Base-by-base conservation (phyloP, 2,329 filamentous ascomycete genomes). In the Clarireedia monteithiana region DNA sequence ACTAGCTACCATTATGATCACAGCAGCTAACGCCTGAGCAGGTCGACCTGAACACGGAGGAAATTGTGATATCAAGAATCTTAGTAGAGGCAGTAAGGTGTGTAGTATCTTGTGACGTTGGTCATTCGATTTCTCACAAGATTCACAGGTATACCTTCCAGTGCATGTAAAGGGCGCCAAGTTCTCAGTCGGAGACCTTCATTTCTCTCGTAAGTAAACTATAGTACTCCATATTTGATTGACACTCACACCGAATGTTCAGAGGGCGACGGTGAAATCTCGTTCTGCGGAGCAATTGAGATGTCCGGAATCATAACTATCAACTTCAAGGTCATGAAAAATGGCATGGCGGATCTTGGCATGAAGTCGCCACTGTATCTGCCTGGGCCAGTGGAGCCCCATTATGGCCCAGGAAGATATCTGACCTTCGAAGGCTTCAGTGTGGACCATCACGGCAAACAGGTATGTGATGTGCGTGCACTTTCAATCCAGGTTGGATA, bases 291-390 rank as follows among this genome's bases (percentile, higher is more conserved):
- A 20, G 91, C 91, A 5, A 96, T 96, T 65, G 91, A 96, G 71
- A 96, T 96, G 88, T 89, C 91, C 0, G 91, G 91, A 4, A 76
- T 89, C 45, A 95, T 96, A 64, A 96, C 91, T 2, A 81, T 96
- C 71, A 95, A 94, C 66, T 91, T 95, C 75, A 84, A 82, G 50
- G 87, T 96, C 15, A 84, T 96, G 76, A 95, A 94, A 70, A 79
- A 83, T 61, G 91, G 91, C 20, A 79, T 95, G 67, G 77, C 77
- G 46, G 80, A 89, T 36, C 73, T 95, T 52, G 85, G 79, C 0
- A 84, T 95, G 73, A 91, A 90, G 70, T 86, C 82, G 6, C 91
- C 91, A 0, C 88, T 96, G 52, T 96, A 91, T 74, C 79, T 89
- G 36, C 89, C 90, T 0, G 91, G 91, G 0, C 89, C 90, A 0